Evolutionary conservation across 2,329 filamentous ascomycete genomes (phyloP).

Genomic region (Xylariales sp.): DNA sequence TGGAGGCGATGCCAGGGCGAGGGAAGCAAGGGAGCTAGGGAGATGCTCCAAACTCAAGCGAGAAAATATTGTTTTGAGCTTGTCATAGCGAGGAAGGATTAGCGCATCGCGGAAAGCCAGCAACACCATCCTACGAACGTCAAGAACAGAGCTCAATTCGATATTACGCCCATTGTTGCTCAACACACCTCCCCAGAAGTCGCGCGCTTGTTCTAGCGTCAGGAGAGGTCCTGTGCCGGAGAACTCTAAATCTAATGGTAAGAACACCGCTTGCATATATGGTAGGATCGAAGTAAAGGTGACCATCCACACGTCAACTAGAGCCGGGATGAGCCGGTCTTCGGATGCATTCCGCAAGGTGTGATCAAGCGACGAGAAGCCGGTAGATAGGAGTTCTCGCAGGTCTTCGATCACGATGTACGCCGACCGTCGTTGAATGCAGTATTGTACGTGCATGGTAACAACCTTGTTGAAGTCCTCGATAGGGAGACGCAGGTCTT

Average conservation of each 20-base stretch:
- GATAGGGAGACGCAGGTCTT: constrained; percentile 73
- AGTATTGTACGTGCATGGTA: constrained; percentile 72
- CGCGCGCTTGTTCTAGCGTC: constrained; percentile 70
- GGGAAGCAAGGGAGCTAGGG: constrained; percentile 47
- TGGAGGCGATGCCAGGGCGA: constrained; percentile 49
- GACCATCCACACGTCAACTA: constrained; percentile 92
- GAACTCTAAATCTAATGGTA: constrained; percentile 91
- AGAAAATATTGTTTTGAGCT: constrained; percentile 84
- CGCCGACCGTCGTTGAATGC: constrained; percentile 68
- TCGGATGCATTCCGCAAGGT: constrained; percentile 75
- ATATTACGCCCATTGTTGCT: constrained; percentile 17
- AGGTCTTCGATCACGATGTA: constrained; percentile 72
- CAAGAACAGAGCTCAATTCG: constrained; percentile 51
- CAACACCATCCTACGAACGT: constrained; percentile 85
- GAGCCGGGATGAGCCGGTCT: constrained; percentile 79
- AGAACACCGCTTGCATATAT: constrained; percentile 91
- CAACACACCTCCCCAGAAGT: constrained; percentile 81
- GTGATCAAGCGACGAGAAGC: constrained; percentile 82
- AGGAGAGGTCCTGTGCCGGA: constrained; percentile 78
- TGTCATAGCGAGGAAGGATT: constrained; percentile 84
- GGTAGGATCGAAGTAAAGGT: constrained; percentile 88
- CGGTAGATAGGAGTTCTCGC: constrained; percentile 69
- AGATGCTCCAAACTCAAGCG: constrained; percentile 79
- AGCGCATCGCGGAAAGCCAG: constrained; percentile 85
- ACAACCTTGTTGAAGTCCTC: constrained; percentile 82